Evolutionary conservation across 2,329 filamentous ascomycete species (phyloP).

Genomic region (Sclerotinia minor): DNA sequence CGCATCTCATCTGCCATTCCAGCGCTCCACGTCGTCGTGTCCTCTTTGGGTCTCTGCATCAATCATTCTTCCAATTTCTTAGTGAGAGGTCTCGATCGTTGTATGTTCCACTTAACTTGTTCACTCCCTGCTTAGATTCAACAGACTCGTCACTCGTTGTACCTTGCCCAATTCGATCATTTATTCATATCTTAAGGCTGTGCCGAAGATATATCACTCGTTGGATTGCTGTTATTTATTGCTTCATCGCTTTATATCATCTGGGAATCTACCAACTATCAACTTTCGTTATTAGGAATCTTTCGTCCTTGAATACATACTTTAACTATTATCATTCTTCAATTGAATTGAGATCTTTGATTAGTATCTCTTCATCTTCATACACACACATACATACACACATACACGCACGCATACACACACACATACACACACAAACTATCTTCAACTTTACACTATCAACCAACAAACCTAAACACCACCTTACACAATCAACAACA

Average conservation of each 20-base stretch:
- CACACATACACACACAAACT: background rate
- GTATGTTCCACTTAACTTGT: background rate
- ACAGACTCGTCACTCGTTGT: slow-evolving; percentile 22
- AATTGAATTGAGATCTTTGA: slow-evolving; percentile 1
- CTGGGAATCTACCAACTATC: background rate
- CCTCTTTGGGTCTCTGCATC: background rate
- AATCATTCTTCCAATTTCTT: background rate
- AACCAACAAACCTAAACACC: background rate
- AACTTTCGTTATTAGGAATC: slow-evolving; percentile 1
- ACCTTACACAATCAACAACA: slow-evolving; percentile 27
- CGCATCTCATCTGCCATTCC: slow-evolving; percentile 11
- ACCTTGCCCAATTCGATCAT: background rate
- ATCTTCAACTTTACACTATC: background rate
- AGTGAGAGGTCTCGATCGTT: slow-evolving; percentile 7
- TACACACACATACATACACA: background rate
- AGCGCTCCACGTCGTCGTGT: slow-evolving; percentile 11
- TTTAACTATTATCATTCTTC: background rate
- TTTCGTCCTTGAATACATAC: background rate
- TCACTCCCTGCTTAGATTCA: slow-evolving; percentile 3
- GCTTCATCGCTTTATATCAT: background rate
- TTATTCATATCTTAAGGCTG: slow-evolving; percentile 14
- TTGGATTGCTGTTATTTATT: background rate
- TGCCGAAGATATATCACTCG: slow-evolving; percentile 12
- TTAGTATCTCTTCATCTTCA: background rate
- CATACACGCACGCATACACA: background rate